Percentiles rank a stretch among this genome's conserved stretches.
Evolutionary conservation across 2,329 filamentous ascomycete genomes (phyloP).

Genomic region (Chaetomium olivaceum): DNA sequence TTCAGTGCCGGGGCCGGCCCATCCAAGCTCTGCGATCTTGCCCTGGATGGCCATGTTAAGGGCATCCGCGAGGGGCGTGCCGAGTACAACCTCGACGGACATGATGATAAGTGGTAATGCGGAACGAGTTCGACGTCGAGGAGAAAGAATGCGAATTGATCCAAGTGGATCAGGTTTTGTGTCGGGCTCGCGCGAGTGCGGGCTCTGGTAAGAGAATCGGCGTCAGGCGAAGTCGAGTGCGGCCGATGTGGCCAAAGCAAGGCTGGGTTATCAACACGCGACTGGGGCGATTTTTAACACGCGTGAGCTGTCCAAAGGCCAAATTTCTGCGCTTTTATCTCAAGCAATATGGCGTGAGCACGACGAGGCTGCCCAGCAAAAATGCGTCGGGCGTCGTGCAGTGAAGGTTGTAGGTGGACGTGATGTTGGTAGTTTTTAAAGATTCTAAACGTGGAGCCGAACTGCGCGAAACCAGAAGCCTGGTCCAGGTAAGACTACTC

Average conservation of each 20-base stretch:
- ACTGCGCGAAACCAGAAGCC: slow-evolving; percentile 14
- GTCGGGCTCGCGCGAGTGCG: background rate
- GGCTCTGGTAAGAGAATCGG: slow-evolving; percentile 1
- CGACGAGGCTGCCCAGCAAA: background rate
- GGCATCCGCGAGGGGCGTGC: slow-evolving; percentile 81
- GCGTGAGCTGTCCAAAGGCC: background rate
- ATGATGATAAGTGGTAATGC: slow-evolving; percentile 48
- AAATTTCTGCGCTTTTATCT: background rate
- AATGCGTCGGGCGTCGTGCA: slow-evolving; percentile 5
- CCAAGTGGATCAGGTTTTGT: background rate
- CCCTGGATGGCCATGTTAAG: slow-evolving; percentile 81
- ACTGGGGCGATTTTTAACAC: slow-evolving; percentile 9
- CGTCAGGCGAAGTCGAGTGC: background rate
- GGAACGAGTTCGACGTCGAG: background rate
- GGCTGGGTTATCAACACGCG: slow-evolving; percentile 13
- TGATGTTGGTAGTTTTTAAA: slow-evolving; percentile 23
- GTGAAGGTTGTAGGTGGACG: slow-evolving; percentile 3
- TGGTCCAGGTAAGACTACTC: background rate
- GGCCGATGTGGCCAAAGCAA: slow-evolving; percentile 14
- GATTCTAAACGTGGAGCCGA: slow-evolving; percentile 20
- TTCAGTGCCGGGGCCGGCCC: slow-evolving; percentile 75
- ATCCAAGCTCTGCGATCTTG: slow-evolving; percentile 90
- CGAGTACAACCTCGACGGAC: slow-evolving; percentile 73
- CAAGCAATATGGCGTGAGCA: background rate
- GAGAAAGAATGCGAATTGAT: background rate